phyloP scores from a whole-genome alignment of 1,139 yeast genomes.

The Geotrichum armillariae region DNA sequence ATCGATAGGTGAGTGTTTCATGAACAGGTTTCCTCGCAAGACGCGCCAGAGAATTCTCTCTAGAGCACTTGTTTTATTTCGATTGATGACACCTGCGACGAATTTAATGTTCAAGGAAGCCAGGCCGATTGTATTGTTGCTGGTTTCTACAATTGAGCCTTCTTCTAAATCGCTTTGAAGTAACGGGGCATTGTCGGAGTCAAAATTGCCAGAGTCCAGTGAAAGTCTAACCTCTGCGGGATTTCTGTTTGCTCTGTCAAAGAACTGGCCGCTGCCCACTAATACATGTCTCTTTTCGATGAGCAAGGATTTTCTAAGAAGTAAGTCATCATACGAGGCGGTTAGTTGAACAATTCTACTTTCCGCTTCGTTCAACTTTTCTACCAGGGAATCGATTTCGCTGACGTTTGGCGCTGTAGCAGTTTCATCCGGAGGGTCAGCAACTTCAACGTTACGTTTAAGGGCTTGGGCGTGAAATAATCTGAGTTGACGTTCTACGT shows the following conservation, averaged over 20 bases:
- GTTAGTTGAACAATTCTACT: slow-evolving; percentile 57
- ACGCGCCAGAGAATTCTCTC: slow-evolving; percentile 93
- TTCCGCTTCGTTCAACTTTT: slow-evolving; percentile 63
- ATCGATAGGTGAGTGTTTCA: slow-evolving; percentile 66
- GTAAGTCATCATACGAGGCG: slow-evolving; percentile 55
- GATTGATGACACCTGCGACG: slow-evolving; percentile 80
- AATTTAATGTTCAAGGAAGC: slow-evolving; percentile 50
- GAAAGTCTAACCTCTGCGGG: slow-evolving; percentile 30
- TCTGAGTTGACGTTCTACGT: slow-evolving; percentile 59
- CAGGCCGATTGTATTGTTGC: slow-evolving; percentile 21
- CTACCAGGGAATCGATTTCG: slow-evolving; percentile 74
- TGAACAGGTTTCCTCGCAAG: slow-evolving; percentile 83
- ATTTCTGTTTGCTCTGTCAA: slow-evolving; percentile 42
- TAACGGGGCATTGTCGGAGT: slow-evolving; percentile 38
- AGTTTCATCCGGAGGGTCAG: slow-evolving; percentile 30
- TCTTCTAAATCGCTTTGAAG: slow-evolving; percentile 28
- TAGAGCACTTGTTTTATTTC: slow-evolving; percentile 66
- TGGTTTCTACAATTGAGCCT: background rate
- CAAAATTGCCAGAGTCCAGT: slow-evolving; percentile 36
- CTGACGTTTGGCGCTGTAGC: slow-evolving; percentile 52
- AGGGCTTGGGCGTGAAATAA: slow-evolving; percentile 31
- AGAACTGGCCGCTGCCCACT: slow-evolving; percentile 66
- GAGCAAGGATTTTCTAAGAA: slow-evolving; percentile 55
- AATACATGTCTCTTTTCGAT: slow-evolving; percentile 69
- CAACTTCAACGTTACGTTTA: slow-evolving; percentile 33